These are phyloP conservation scores for Chionographis japonica DNA, from an alignment of 106 monocot genomes.

Conservation along the genomic window DNA sequence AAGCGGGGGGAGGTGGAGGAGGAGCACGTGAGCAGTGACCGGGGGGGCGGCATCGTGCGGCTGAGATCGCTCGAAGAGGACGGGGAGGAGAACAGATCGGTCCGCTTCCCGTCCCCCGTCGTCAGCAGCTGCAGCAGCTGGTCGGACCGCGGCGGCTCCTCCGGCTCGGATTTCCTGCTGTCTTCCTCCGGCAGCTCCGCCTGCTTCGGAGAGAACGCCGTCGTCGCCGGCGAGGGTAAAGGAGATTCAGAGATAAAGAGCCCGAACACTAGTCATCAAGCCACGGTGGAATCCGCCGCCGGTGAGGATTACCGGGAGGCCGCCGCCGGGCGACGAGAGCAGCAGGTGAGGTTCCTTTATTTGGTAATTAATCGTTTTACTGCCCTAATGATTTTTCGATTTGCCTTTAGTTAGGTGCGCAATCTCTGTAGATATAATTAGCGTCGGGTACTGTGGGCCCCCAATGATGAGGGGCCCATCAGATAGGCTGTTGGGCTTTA, in stretches of 20 bases:
- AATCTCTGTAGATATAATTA: too few species aligned
- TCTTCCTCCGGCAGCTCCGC: slow-evolving; percentile 17
- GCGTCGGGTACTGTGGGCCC: too few species aligned
- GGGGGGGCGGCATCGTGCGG: slow-evolving; percentile 20
- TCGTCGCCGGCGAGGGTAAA: background rate
- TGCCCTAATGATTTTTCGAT: too few species aligned
- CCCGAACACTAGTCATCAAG: background rate
- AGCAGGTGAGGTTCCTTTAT: background rate
- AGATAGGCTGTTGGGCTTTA: too few species aligned
- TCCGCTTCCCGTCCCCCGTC: background rate
- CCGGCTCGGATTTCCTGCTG: slow-evolving; percentile 22
- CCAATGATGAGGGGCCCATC: too few species aligned
- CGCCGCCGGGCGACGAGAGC: background rate
- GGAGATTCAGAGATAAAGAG: background rate
- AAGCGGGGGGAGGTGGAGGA: background rate
- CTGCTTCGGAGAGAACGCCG: background rate
- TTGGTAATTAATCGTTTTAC: too few species aligned
- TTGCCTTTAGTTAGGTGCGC: too few species aligned
- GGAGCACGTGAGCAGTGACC: background rate
- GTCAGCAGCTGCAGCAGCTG: slow-evolving; percentile 13
- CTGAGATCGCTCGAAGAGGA: slow-evolving; percentile 14
- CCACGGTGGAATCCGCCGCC: background rate
- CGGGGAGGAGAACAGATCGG: background rate
- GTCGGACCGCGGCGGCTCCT: slow-evolving; percentile 2
- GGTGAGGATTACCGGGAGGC: background rate